Conservation (phyloP, 805 yeast species). For the Cyberlindnera saturnus region DNA sequence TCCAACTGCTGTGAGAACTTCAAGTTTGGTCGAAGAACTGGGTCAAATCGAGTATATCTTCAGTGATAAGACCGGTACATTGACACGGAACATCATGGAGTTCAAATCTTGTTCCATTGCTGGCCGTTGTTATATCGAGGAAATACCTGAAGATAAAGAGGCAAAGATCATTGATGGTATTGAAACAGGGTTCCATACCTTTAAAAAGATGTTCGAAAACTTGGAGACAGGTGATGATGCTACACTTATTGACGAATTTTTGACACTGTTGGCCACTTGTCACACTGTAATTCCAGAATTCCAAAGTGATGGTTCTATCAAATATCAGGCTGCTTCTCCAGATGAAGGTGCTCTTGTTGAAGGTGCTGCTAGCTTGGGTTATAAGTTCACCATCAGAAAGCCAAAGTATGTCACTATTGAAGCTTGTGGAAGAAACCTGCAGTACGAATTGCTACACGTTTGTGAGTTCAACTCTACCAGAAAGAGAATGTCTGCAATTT, state of each 20-base stretch:
- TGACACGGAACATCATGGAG: slow-evolving; percentile 95
- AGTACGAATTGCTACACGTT: slow-evolving; percentile 76
- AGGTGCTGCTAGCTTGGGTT: slow-evolving; percentile 90
- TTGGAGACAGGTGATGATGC: slow-evolving; percentile 41
- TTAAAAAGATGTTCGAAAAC: slow-evolving; percentile 52
- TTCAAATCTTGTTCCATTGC: slow-evolving; percentile 91
- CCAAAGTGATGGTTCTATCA: slow-evolving; percentile 55
- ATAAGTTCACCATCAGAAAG: slow-evolving; percentile 73
- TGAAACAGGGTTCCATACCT: slow-evolving; percentile 72
- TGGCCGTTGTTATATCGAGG: slow-evolving; percentile 81
- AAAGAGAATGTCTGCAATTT: slow-evolving; percentile 94
- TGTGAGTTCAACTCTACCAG: slow-evolving; percentile 98
- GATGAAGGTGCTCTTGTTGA: slow-evolving; percentile 98
- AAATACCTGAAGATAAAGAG: slow-evolving; percentile 84
- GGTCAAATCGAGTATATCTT: slow-evolving; percentile 96
- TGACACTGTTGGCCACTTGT: slow-evolving; percentile 82
- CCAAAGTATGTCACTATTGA: slow-evolving; percentile 76
- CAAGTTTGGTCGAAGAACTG: slow-evolving; percentile 91
- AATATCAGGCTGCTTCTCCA: slow-evolving; percentile 98
- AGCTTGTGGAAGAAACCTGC: slow-evolving; percentile 40
- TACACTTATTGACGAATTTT: slow-evolving; percentile 60
- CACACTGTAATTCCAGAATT: slow-evolving; percentile 97
- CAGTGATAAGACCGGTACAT: slow-evolving; percentile 96
- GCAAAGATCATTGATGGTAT: slow-evolving; percentile 72
- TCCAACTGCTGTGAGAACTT: slow-evolving; percentile 92